A percentile compares a stretch with the other conserved stretches of the same genome.
These are phyloP conservation scores for Wallacemonas sp. DNA, from an alignment of 208 protist species.

Conservation along the genomic window DNA sequence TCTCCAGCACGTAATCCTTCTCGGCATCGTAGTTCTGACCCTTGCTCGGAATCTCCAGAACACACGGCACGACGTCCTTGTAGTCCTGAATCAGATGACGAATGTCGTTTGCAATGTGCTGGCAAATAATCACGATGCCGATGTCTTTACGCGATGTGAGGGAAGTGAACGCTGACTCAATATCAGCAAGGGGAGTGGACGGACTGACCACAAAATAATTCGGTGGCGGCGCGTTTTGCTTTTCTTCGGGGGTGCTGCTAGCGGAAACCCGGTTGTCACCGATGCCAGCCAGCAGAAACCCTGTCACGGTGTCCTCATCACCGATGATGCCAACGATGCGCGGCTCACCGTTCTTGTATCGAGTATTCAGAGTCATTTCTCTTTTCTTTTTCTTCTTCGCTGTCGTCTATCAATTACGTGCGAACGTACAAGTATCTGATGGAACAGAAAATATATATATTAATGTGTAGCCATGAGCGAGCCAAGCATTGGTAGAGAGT, in stretches of 20 bases:
- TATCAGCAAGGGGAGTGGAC: conserved; percentile 87
- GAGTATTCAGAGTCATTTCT: neutral
- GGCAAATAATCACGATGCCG: conserved; percentile 95
- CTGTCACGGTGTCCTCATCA: conserved; percentile 97
- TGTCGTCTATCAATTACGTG: no score
- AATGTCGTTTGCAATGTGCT: conserved; percentile 97
- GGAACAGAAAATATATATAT: no score
- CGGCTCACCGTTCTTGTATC: conserved; percentile 78
- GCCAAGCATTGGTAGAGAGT: no score
- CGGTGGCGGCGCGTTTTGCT: conserved; percentile 25
- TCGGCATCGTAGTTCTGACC: conserved; percentile 95
- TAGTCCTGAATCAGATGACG: conserved; percentile 94
- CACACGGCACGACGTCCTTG: conserved; percentile 88
- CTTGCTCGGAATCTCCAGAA: conserved; percentile 97
- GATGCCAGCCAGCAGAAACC: conserved; percentile 96
- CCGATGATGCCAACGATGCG: conserved; percentile 90
- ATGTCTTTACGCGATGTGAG: conserved; percentile 91
- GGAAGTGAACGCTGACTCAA: conserved; percentile 93
- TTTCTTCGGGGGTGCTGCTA: conserved; percentile 14
- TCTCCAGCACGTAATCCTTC: conserved; percentile 95
- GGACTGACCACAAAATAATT: conserved; percentile 94
- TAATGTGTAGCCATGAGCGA: no score
- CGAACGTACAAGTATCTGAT: no score
- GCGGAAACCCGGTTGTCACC: conserved; percentile 84
- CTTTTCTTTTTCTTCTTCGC: neutral